phyloP scores from a whole-genome alignment of 768 basidiomycete species.

The Rhodotorula sphaerocarpa region DNA sequence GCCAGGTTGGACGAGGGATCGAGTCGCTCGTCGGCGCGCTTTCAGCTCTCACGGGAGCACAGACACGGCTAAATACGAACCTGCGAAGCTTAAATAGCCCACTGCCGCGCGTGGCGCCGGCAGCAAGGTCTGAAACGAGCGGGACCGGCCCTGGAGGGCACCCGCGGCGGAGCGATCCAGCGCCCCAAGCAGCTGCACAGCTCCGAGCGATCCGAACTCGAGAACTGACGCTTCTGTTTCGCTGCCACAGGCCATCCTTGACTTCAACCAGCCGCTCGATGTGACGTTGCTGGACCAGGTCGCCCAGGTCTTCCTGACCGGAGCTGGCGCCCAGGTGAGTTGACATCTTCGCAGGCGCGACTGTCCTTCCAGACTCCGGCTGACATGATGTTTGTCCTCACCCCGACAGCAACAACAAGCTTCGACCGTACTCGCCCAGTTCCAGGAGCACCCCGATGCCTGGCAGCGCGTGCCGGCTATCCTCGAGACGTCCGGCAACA shows the following conservation, averaged over 20 bases:
- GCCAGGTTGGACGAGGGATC: too few species aligned
- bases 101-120: too few species aligned
- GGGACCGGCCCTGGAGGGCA: too few species aligned
- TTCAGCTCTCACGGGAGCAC: too few species aligned
- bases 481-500: slow-evolving; percentile 70
- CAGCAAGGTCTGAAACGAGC: too few species aligned
- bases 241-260: slow-evolving; percentile 34
- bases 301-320: slow-evolving; percentile 82
- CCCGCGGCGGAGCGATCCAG: too few species aligned
- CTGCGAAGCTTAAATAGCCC: too few species aligned
- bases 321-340: slow-evolving; percentile 69
- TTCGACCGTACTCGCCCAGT: slow-evolving; percentile 85
- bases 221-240: neutral
- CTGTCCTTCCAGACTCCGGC: too few species aligned
- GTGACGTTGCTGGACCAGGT: slow-evolving; percentile 86
- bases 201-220: too few species aligned
- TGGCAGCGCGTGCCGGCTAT: slow-evolving; percentile 97
- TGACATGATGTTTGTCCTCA: neutral
- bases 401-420: slow-evolving; percentile 89
- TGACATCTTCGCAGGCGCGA: too few species aligned
- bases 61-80: too few species aligned
- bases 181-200: too few species aligned
- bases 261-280: slow-evolving; percentile 66
- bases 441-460: slow-evolving; percentile 90
- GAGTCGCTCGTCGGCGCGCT: neutral